Evolutionary conservation across 352 stramenopile species (phyloP).

Genomic region (Globisporangium barbulae): DNA sequence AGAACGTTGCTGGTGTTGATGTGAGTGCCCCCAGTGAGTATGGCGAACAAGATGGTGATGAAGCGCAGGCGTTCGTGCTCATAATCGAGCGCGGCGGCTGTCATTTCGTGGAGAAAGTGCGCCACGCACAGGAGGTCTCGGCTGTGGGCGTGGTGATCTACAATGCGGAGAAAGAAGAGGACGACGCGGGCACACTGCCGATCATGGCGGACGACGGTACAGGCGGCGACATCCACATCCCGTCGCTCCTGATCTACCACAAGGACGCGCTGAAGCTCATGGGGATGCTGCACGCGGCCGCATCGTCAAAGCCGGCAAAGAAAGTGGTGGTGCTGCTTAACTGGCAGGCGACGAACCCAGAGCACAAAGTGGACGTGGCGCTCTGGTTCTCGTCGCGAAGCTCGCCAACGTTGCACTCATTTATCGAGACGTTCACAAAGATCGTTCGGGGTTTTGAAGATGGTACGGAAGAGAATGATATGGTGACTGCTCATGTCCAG

Average conservation of each 20-base stretch:
- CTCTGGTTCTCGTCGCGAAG: conserved; percentile 32
- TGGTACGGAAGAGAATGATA: not conserved
- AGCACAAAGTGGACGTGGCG: conserved; percentile 22
- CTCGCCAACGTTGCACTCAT: conserved; percentile 16
- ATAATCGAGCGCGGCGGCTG: conserved; percentile 19
- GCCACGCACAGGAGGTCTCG: conserved; percentile 14
- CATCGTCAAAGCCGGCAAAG: no score
- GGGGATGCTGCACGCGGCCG: conserved; percentile 8
- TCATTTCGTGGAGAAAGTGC: conserved; percentile 57
- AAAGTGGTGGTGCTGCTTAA: conserved; percentile 19
- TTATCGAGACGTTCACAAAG: conserved; percentile 21
- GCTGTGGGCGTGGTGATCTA: conserved; percentile 8
- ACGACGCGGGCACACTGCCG: not conserved
- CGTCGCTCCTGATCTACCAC: conserved; percentile 26
- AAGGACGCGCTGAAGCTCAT: conserved; percentile 19
- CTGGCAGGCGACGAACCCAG: conserved; percentile 10
- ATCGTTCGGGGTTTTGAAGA: conserved; percentile 3
- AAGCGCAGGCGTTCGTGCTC: not conserved
- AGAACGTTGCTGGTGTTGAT: not conserved
- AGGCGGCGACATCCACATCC: conserved; percentile 24
- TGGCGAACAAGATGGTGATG: not conserved
- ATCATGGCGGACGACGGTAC: conserved; percentile 19
- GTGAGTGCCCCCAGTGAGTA: not conserved
- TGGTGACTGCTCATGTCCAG: not conserved
- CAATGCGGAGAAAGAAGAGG: not conserved